A percentile compares a stretch with the other conserved stretches of the same genome.
These are phyloP conservation scores for Penicillium herquei DNA, from an alignment of 495 filamentous ascomycete species.

Conservation along the genomic window DNA sequence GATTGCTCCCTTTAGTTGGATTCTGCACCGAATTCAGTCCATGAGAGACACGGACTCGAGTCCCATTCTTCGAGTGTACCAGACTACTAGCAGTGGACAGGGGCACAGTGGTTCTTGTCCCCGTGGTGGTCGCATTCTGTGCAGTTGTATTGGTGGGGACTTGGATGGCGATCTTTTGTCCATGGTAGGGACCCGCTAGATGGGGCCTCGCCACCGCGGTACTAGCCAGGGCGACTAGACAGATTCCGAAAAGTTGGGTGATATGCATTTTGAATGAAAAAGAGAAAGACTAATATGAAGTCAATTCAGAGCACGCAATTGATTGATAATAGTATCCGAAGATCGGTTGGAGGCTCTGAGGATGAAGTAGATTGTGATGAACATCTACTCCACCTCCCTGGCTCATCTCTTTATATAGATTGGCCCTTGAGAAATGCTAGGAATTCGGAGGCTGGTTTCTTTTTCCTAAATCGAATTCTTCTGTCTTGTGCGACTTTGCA, in stretches of 20 bases:
- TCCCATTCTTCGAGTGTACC: background rate
- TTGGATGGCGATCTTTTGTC: conserved; percentile 12
- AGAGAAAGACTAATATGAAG: background rate
- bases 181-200: conserved; percentile 21
- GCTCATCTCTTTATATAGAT: conserved; percentile 15
- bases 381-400: background rate
- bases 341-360: background rate
- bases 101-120: conserved; percentile 7
- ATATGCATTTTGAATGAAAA: conserved; percentile 22
- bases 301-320: background rate
- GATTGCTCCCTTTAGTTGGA: conserved; percentile 12
- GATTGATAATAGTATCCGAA: background rate
- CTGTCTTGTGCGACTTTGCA: background rate
- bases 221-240: conserved; percentile 21
- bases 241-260: conserved; percentile 16
- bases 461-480: background rate
- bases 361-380: background rate
- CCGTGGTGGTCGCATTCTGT: conserved; percentile 20
- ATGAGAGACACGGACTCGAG: background rate
- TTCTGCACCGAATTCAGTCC: background rate
- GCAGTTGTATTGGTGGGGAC: conserved; percentile 19
- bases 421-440: background rate
- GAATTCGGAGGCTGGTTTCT: conserved; percentile 8
- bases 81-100: conserved; percentile 8
- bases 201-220: conserved; percentile 21